A percentile compares a stretch with the other conserved stretches of the same genome.
phyloP scores from a whole-genome alignment of 208 protist genomes.

The Leishmania aethiopica region DNA sequence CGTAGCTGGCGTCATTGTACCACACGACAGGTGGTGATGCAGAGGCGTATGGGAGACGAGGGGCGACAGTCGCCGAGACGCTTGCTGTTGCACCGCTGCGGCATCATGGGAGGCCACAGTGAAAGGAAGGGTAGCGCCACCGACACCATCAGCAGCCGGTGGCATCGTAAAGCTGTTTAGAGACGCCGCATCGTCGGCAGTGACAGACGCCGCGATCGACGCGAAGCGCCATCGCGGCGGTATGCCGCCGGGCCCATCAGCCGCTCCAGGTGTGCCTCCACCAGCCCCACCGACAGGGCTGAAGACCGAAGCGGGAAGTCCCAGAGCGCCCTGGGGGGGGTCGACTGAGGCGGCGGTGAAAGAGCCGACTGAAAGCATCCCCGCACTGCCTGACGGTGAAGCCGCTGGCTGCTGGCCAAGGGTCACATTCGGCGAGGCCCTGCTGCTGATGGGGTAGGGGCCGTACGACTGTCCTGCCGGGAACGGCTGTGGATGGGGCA shows the following conservation, averaged over 20 bases:
- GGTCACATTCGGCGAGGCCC: background rate
- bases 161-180: slow-evolving; percentile 3
- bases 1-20: background rate
- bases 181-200: background rate
- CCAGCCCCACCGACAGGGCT: background rate
- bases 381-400: background rate
- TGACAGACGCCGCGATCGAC: slow-evolving; percentile 7
- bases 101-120: background rate
- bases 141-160: background rate
- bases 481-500: background rate
- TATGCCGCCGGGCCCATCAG: background rate
- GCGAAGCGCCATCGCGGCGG: slow-evolving; percentile 1
- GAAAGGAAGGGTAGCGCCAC: background rate
- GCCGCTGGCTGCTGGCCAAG: background rate
- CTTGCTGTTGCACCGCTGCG: background rate
- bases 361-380: slow-evolving; percentile 17
- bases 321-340: slow-evolving; percentile 10
- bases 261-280: background rate
- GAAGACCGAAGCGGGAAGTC: background rate
- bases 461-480: background rate
- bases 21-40: background rate
- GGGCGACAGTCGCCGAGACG: slow-evolving; percentile 11
- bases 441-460: background rate
- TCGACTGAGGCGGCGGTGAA: slow-evolving; percentile 11
- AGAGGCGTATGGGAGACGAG: slow-evolving; percentile 1